Evolutionary conservation across 2,329 filamentous ascomycete genomes (phyloP), one percentile per base, ranked within the genome.

Genomic region (Fusarium floridanum): DNA sequence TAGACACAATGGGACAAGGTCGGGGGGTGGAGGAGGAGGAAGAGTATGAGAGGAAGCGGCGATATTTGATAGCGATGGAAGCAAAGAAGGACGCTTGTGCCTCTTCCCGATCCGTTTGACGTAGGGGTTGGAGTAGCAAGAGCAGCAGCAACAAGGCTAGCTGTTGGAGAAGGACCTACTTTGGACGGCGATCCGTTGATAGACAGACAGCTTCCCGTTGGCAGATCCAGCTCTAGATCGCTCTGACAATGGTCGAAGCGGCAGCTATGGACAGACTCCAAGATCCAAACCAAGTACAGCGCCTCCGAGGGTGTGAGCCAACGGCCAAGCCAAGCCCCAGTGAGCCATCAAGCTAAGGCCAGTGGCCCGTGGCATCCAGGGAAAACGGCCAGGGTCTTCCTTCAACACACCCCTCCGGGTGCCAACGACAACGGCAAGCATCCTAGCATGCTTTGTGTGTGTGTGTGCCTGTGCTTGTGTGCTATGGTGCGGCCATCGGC

Each of bases 1-100:
- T 79, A 72, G 76, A 71, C 66, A 78, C 71, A 79, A 79, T 78
- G 57, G 74, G 66, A 71, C 73, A 69, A 76, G 68, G 70, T 74
- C 59, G 73, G 75, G 56, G 70, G 48, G 50, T 34, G 50, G 50
- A 55, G 50, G 50, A 34, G 50, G 5, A 55, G 11, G 50, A 20
- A 20, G 62, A 29, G 36, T n/a, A 74, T 71, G 71, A 72, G 61
- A 67, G 66, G 66, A 70, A 20, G 16, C 24, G 67, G 76, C 70
- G 74, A 79, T 73, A 78, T 78, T 75, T 79, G 76, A 77, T 65
- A 64, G 50, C 73, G 73, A 50, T 50, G 45, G 45, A 75, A 68
- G 72, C 61, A 69, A 73, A 75, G 68, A 66, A 50, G 22, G 45
- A 32, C 64, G 74, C 73, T 78, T 77, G 73, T 76, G 66, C 56